Base-by-base conservation (phyloP, 1,284 basidiomycete genomes). In the Anthracocystis walkeri region DNA sequence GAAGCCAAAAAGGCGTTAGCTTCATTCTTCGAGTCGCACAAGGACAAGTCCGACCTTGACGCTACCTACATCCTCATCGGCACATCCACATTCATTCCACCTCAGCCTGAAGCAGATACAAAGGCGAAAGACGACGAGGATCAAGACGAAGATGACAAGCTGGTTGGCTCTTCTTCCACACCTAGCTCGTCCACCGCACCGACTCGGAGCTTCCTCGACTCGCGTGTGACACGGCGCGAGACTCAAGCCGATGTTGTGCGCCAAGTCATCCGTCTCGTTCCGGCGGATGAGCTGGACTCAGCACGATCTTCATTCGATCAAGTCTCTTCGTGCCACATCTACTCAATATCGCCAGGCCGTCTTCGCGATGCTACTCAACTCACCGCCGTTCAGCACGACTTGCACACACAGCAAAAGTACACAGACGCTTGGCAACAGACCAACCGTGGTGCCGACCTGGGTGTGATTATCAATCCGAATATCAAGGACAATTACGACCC, bases 381-480 rank as follows among this genome's bases (percentile, higher is more conserved):
- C 7, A 77, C 77, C 16, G 69, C 71, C 0, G 59, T 80, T 4
- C 73, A 78, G 52, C 64, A 79, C 46, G 80, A 81, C 11, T 53
- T 79, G 57, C 74, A 76, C 40, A 59, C 62, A 11, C 62, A 68
- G 50, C 56, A 73, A 38, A 72, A 77, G 55, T 75, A 79, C 54
- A 38, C 71, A 14, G 55, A 78, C 21, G 60, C 59, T 3, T 81
- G 72, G 74, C 64, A 69, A 21, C 45, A 74, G 40, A 76, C 71
- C 18, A 60, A 66, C 20, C 66, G 77, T 7, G 79, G 79, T 18
- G 74, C 44, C 11, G 61, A 77, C 16, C 62, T 80, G 3, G 78
- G 78, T 14, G 70, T 72, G 31, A 67, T 80, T 33, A 27, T 58
- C 42, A 73, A 66, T 33, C 21, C 58, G 1, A 42, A 25, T 25